Percentiles rank a stretch among this genome's conserved stretches.
Conservation (phyloP, 306 rosid genomes). For the Cicer yamashitae region DNA sequence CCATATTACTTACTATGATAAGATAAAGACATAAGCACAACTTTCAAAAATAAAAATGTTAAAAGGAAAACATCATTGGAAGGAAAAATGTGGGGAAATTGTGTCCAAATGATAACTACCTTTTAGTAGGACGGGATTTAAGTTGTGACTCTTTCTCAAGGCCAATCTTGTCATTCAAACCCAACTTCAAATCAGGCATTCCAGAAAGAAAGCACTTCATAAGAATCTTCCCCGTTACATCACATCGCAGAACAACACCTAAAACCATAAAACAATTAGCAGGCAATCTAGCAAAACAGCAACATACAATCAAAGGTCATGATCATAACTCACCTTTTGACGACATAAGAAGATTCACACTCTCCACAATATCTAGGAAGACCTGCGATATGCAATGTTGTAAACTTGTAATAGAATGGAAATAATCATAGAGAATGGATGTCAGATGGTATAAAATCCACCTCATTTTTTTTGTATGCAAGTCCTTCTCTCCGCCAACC, state of each 20-base stretch:
- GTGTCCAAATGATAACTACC: slow-evolving; percentile 57
- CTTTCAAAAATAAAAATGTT: slow-evolving; percentile 24
- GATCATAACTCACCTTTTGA: slow-evolving; percentile 71
- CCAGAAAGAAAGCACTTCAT: slow-evolving; percentile 98
- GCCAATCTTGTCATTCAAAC: slow-evolving; percentile 93
- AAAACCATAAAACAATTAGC: slow-evolving; percentile 46
- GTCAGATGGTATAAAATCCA: slow-evolving; percentile 35
- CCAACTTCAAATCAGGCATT: slow-evolving; percentile 97
- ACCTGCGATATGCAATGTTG: slow-evolving; percentile 60
- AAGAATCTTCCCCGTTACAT: slow-evolving; percentile 88
- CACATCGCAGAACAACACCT: slow-evolving; percentile 93
- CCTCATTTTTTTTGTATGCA: slow-evolving; percentile 88
- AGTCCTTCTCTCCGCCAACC: slow-evolving; percentile 99
- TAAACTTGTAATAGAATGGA: slow-evolving; percentile 26
- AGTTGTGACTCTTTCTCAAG: slow-evolving; percentile 95
- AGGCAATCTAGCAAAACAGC: slow-evolving; percentile 40
- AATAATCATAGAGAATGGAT: slow-evolving; percentile 29
- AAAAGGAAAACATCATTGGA: slow-evolving; percentile 26
- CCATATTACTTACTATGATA: background rate
- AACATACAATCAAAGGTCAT: slow-evolving; percentile 24
- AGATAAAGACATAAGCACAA: slow-evolving; percentile 1
- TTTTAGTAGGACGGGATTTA: slow-evolving; percentile 85
- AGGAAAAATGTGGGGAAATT: slow-evolving; percentile 10
- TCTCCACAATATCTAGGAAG: slow-evolving; percentile 92
- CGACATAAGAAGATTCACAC: slow-evolving; percentile 95